Evolutionary conservation across 2,329 filamentous ascomycete species (phyloP).

Genomic region (Aspergillus sergii): DNA sequence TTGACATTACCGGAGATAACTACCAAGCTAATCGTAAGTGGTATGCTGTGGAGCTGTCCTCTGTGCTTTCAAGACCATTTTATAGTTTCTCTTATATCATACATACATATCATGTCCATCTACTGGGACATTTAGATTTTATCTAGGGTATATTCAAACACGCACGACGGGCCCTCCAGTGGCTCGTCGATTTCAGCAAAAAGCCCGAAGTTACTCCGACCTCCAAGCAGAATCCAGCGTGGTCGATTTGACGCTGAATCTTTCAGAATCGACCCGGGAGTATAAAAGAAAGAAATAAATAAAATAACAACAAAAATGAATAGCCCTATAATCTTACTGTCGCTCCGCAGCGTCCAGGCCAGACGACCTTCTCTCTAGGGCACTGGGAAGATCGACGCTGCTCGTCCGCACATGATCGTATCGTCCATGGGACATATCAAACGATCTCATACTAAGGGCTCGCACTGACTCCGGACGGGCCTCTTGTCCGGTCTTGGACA

Average conservation of each 20-base stretch:
- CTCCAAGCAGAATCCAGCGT: neutral
- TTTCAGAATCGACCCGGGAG: neutral
- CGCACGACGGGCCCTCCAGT: neutral
- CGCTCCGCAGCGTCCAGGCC: neutral
- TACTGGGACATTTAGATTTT: neutral
- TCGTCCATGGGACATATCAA: neutral
- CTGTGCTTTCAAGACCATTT: neutral
- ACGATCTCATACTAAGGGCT: neutral
- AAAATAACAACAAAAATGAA: neutral
- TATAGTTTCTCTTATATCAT: neutral
- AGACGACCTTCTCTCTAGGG: neutral
- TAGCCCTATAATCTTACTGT: neutral
- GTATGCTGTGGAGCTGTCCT: no score
- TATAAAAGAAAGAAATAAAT: neutral
- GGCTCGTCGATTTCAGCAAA: neutral
- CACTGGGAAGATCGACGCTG: neutral
- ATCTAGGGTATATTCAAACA: neutral
- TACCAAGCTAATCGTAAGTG: no score
- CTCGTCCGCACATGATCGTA: neutral
- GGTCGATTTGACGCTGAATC: neutral
- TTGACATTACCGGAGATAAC: no score
- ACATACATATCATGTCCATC: neutral
- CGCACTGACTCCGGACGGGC: neutral
- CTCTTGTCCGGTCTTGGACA: slow-evolving; percentile 57
- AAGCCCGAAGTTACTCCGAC: neutral